Evolutionary conservation across 345 rosid species (phyloP).

Genomic region (Erysimum cheiranthoides): DNA sequence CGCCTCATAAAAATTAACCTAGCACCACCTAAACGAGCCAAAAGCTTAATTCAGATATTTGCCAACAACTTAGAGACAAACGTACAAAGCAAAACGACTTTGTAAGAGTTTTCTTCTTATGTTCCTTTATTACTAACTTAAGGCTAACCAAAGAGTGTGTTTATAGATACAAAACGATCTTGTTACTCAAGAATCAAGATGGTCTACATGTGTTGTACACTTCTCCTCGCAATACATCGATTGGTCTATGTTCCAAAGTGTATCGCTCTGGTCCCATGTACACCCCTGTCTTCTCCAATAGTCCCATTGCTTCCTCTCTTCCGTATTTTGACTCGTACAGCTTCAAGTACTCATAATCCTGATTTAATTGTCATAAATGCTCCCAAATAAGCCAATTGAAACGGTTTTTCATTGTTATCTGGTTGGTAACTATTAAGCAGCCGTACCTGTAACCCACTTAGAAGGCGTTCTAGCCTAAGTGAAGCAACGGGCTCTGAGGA

Average conservation of each 20-base stretch:
- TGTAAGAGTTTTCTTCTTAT: not conserved
- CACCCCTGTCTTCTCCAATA: slow-evolving; percentile 86
- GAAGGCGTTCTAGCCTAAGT: slow-evolving; percentile 84
- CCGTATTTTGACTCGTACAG: slow-evolving; percentile 77
- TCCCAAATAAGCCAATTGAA: not conserved
- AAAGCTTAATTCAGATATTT: too few species aligned
- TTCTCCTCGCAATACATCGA: slow-evolving; percentile 90
- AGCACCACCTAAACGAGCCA: too few species aligned
- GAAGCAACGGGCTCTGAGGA: slow-evolving; percentile 88
- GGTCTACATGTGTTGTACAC: slow-evolving; percentile 70
- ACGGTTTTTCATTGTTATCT: not conserved
- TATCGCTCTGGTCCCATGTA: slow-evolving; percentile 91
- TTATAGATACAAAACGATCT: slow-evolving; percentile 15
- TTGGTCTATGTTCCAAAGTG: slow-evolving; percentile 82
- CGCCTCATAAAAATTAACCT: too few species aligned
- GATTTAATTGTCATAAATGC: slow-evolving; percentile 14
- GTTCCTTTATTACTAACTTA: not conserved
- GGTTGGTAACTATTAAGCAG: slow-evolving; percentile 9
- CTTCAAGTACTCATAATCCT: slow-evolving; percentile 90
- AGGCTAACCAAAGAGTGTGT: not conserved
- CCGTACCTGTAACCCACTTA: slow-evolving; percentile 89
- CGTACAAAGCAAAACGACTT: not conserved
- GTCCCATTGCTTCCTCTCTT: slow-evolving; percentile 71
- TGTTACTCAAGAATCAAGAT: slow-evolving; percentile 25
- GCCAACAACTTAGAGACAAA: too few species aligned